phyloP scores from a whole-genome alignment of 306 rosid genomes.

The Argentina anserina region DNA sequence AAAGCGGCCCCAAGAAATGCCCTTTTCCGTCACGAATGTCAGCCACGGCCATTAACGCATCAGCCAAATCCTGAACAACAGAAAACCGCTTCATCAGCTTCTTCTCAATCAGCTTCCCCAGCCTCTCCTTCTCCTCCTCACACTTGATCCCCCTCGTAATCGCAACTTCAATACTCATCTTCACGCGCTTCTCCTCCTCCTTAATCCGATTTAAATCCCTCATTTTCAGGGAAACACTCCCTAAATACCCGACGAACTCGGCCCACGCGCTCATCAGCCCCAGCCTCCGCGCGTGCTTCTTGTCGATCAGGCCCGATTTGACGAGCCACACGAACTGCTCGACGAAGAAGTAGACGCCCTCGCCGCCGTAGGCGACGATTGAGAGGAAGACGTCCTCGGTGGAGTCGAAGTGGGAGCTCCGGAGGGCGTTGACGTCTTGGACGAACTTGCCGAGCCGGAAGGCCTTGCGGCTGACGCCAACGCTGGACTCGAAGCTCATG shows the following conservation, averaged over 20 bases:
- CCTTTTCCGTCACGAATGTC: slow-evolving; percentile 70
- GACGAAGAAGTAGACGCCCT: slow-evolving; percentile 68
- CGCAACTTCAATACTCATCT: slow-evolving; percentile 44
- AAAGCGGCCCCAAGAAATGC: slow-evolving; percentile 45
- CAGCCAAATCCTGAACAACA: slow-evolving; percentile 81
- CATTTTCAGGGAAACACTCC: slow-evolving; percentile 52
- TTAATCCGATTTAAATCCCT: slow-evolving; percentile 44
- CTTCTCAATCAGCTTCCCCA: slow-evolving; percentile 53
- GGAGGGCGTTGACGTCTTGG: slow-evolving; percentile 73
- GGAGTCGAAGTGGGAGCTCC: slow-evolving; percentile 40
- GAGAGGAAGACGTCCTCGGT: slow-evolving; percentile 26
- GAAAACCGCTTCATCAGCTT: slow-evolving; percentile 65
- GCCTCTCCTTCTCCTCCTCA: slow-evolving; percentile 36
- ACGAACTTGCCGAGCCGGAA: slow-evolving; percentile 86
- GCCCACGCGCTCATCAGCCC: slow-evolving; percentile 57
- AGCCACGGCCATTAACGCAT: slow-evolving; percentile 72
- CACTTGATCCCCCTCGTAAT: slow-evolving; percentile 27
- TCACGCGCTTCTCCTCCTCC: slow-evolving; percentile 55
- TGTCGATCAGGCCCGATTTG: slow-evolving; percentile 63
- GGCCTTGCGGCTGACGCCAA: slow-evolving; percentile 86
- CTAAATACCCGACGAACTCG: slow-evolving; percentile 47
- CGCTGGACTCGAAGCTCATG: slow-evolving; percentile 78
- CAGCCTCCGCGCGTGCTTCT: slow-evolving; percentile 30
- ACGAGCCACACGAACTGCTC: slow-evolving; percentile 88
- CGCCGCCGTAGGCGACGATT: slow-evolving; percentile 69